Conservation (phyloP, 768 basidiomycete species). For the Trametes punicea region DNA sequence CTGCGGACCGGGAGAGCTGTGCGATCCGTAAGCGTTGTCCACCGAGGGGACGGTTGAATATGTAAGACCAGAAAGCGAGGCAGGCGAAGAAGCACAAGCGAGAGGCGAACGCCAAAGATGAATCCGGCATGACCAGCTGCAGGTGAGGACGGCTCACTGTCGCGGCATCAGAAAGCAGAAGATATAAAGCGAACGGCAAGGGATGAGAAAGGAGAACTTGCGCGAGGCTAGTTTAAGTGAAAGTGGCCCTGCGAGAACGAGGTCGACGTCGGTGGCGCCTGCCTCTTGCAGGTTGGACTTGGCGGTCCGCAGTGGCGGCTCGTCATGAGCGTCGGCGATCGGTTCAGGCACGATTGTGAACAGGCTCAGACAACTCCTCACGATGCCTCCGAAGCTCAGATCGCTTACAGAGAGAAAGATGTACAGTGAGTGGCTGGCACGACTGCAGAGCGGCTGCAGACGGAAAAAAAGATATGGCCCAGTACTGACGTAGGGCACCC, state of each 20-base stretch:
- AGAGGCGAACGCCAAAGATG: background rate
- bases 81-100: background rate
- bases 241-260: background rate
- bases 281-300: background rate
- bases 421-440: no score
- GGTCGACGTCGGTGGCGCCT: background rate
- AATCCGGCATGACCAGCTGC: background rate
- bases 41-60: conserved; percentile 12
- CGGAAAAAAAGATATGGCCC: no score
- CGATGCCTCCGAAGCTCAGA: no score
- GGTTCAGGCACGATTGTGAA: background rate
- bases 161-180: background rate
- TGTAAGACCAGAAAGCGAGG: conserved; percentile 15
- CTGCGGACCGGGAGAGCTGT: conserved; percentile 8
- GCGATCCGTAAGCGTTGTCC: conserved; percentile 20
- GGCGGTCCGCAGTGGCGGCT: background rate
- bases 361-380: no score
- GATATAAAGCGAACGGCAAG: background rate
- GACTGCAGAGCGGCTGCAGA: no score
- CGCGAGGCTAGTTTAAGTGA: background rate
- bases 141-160: background rate
- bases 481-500: no score
- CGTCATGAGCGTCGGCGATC: background rate
- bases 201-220: background rate
- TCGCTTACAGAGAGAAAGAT: no score